Conservation (phyloP, 2,329 filamentous ascomycete species). For the Cylindrodendrum hubeiense region DNA sequence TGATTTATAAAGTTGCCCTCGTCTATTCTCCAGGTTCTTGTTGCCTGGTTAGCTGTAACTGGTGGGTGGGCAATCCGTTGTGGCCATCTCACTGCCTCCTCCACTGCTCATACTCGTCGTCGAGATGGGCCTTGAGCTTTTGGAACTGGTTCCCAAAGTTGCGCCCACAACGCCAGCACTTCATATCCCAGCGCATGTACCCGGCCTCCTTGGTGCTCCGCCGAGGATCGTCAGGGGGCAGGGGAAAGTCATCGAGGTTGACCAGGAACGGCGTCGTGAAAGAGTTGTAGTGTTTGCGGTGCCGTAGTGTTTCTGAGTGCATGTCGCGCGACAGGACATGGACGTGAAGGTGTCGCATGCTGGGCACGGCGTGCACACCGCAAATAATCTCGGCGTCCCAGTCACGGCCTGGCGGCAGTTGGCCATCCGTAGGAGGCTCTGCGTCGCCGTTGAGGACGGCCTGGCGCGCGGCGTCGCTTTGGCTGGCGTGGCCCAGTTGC, state of each 20-base stretch:
- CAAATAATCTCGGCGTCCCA: slow-evolving; percentile 81
- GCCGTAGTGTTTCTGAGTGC: slow-evolving; percentile 77
- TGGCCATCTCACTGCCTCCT: slow-evolving; percentile 65
- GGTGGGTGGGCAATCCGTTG: too few species aligned
- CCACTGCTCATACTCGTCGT: slow-evolving; percentile 82
- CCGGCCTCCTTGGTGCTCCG: slow-evolving; percentile 66
- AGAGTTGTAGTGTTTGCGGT: slow-evolving; percentile 91
- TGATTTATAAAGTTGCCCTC: not conserved
- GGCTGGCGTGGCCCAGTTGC: slow-evolving; percentile 73
- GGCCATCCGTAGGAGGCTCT: slow-evolving; percentile 37
- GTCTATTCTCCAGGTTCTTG: not conserved
- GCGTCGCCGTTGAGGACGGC: slow-evolving; percentile 73
- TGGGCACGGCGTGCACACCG: slow-evolving; percentile 89
- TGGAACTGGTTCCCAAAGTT: slow-evolving; percentile 82
- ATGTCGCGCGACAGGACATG: slow-evolving; percentile 89
- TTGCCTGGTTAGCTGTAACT: not conserved
- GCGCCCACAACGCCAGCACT: slow-evolving; percentile 86
- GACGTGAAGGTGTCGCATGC: slow-evolving; percentile 92
- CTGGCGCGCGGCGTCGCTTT: slow-evolving; percentile 72
- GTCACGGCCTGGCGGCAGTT: slow-evolving; percentile 79
- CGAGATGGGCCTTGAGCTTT: slow-evolving; percentile 80
- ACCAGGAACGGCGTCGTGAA: slow-evolving; percentile 91
- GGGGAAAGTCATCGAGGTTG: slow-evolving; percentile 81
- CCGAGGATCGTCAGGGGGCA: slow-evolving; percentile 74
- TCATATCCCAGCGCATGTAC: slow-evolving; percentile 75